Evolutionary conservation across 768 basidiomycete species (phyloP), one percentile per base, ranked within the genome.

Genomic region (Lentinula sp.): DNA sequence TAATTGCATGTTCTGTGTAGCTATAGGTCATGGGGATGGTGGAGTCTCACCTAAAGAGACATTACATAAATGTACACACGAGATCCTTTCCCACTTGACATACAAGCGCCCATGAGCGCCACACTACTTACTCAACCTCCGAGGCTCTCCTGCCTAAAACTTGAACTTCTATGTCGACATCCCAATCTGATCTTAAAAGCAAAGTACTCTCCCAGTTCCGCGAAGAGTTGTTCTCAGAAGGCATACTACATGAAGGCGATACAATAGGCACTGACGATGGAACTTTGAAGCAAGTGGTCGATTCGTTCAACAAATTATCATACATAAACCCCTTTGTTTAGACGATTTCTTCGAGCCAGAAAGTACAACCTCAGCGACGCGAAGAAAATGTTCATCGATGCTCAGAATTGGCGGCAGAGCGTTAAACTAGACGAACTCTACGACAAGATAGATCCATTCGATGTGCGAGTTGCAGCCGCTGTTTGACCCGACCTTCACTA

Each of bases 261-360:
- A 77, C 80, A 3, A 80, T 89, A 43, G 87, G 86, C 12, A 83
- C 85, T 2, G 85, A 81, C 61, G 78, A 81, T 63, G 74, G 76
- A 58, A 87, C 86, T 8, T 69, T 90, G 13, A 68, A 87, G 88
- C 85, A 61, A 71, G 85, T 65, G 68, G 86, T 87, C 85, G 60
- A 71, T 84, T 65, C 46, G 37, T 55, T 15, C 6, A 45, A 6
- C 20, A 1, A 12, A 16, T 36, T 46, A 45, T 12, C 39, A 18
- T 43, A 49, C 16, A 62, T 42, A 18, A 15, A 43, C 57, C 39
- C 23, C 35, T 20, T 52, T 53, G 37, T 39, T 43, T 64, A 91
- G 89, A 59, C 84, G 89, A n/a, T 91, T 90, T 66, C 71, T 91
- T n/a, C 82, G 85, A 39, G 89, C 89, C 9, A 84, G 89, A 2